phyloP scores from a whole-genome alignment of 2,329 filamentous ascomycete genomes.

The Monosporascus ibericus region DNA sequence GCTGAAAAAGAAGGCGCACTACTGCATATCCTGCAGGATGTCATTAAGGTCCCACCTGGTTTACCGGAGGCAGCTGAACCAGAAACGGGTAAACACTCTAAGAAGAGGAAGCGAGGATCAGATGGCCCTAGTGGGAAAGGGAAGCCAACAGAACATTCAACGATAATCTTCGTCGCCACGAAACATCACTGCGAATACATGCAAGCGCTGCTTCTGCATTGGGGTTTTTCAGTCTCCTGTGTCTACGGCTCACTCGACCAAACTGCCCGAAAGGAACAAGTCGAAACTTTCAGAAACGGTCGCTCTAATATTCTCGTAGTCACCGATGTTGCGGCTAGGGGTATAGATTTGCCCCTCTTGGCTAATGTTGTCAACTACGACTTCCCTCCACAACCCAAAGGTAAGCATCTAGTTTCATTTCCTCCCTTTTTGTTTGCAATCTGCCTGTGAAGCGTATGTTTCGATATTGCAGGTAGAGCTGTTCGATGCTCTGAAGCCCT shows the following conservation, averaged over 20 bases:
- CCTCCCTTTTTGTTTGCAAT: neutral
- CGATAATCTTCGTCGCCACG: slow-evolving; percentile 89
- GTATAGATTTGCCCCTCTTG: slow-evolving; percentile 94
- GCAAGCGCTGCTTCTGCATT: slow-evolving; percentile 67
- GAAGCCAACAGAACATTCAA: slow-evolving; percentile 82
- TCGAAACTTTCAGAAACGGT: slow-evolving; percentile 81
- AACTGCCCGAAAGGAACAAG: slow-evolving; percentile 84
- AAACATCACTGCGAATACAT: slow-evolving; percentile 98
- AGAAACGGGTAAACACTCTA: slow-evolving; percentile 42
- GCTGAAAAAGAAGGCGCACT: slow-evolving; percentile 91
- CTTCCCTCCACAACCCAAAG: slow-evolving; percentile 93
- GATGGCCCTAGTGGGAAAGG: slow-evolving; percentile 50
- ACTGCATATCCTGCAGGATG: slow-evolving; percentile 79
- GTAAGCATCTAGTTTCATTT: neutral
- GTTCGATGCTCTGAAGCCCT: neutral
- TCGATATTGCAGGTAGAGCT: neutral
- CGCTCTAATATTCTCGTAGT: slow-evolving; percentile 88
- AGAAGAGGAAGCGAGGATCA: slow-evolving; percentile 66
- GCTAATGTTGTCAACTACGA: slow-evolving; percentile 99
- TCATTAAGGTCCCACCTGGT: slow-evolving; percentile 83
- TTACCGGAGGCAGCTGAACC: slow-evolving; percentile 47
- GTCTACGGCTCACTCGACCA: slow-evolving; percentile 94
- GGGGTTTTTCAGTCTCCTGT: slow-evolving; percentile 86
- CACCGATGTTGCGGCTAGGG: slow-evolving; percentile 91
- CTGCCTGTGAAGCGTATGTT: no score